Evolutionary conservation across 352 stramenopile genomes (phyloP).

Genomic region (Phytophthora sp.): DNA sequence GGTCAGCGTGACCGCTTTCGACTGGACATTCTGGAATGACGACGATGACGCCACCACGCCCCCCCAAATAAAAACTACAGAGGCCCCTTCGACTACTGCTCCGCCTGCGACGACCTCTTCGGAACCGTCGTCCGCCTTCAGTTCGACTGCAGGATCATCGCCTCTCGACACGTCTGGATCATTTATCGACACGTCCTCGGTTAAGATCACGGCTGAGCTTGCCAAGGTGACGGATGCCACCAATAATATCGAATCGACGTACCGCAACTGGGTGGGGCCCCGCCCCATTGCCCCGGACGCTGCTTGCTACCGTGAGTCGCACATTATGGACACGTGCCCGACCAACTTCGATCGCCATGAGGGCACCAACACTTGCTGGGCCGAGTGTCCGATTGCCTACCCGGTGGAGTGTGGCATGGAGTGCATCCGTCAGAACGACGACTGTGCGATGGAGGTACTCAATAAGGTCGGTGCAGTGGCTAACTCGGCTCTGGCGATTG

Average conservation of each 20-base stretch:
- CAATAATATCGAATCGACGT: slow-evolving; percentile 26
- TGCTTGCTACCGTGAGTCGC: slow-evolving; percentile 58
- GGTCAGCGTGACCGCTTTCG: slow-evolving; percentile 17
- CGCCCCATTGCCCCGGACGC: slow-evolving; percentile 30
- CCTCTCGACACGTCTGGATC: slow-evolving; percentile 15
- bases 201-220: slow-evolving; percentile 19
- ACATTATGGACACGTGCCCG: slow-evolving; percentile 44
- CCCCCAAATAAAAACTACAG: neutral
- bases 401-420: slow-evolving; percentile 64
- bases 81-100: slow-evolving; percentile 8
- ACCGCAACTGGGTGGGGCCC: slow-evolving; percentile 48
- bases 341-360: slow-evolving; percentile 50
- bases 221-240: slow-evolving; percentile 15
- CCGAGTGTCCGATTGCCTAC: slow-evolving; percentile 61
- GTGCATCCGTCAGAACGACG: slow-evolving; percentile 62
- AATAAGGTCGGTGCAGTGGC: slow-evolving; percentile 44
- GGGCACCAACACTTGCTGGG: slow-evolving; percentile 50
- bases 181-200: slow-evolving; percentile 16
- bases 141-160: slow-evolving; percentile 13
- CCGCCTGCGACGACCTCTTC: slow-evolving; percentile 7
- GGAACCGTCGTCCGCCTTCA: slow-evolving; percentile 8
- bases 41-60: slow-evolving; percentile 18
- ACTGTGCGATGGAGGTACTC: slow-evolving; percentile 46
- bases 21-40: slow-evolving; percentile 35
- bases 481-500: slow-evolving; percentile 40